A percentile compares a stretch with the other conserved stretches of the same genome.
Conservation (phyloP, 495 filamentous ascomycete genomes). For the Penicillium salamii region DNA sequence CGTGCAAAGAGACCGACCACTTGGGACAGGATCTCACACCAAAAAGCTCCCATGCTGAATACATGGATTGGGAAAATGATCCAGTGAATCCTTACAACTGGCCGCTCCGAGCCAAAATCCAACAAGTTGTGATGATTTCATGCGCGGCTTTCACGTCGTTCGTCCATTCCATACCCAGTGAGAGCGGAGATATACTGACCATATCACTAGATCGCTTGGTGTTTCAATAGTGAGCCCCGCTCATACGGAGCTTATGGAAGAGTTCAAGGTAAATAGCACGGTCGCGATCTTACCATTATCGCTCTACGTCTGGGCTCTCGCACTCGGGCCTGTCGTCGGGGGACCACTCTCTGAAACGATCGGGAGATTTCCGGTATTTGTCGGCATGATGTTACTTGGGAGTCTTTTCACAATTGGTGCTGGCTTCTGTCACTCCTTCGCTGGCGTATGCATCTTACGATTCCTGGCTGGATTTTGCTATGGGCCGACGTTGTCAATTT, state of each 20-base stretch:
- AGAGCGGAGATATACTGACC: background rate
- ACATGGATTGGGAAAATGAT: constrained; percentile 20
- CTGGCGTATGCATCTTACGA: constrained; percentile 51
- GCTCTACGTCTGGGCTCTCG: constrained; percentile 56
- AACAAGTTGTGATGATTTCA: constrained; percentile 20
- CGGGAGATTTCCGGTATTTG: constrained; percentile 54
- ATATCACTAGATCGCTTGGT: constrained; percentile 43
- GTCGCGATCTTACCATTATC: constrained; percentile 53
- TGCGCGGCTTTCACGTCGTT: constrained; percentile 22
- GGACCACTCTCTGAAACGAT: constrained; percentile 60
- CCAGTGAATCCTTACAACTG: constrained; percentile 27
- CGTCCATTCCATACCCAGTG: background rate
- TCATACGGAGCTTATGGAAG: constrained; percentile 34
- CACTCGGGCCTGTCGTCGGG: constrained; percentile 55
- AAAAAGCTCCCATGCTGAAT: background rate
- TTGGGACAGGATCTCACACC: background rate
- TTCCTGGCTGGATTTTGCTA: constrained; percentile 59
- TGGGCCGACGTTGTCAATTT: constrained; percentile 38
- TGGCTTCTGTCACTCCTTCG: constrained; percentile 56
- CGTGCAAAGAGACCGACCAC: background rate
- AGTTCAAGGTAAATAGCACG: constrained; percentile 49
- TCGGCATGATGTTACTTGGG: constrained; percentile 49
- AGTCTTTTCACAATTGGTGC: constrained; percentile 63
- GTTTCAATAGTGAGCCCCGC: constrained; percentile 53
- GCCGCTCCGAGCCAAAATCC: constrained; percentile 9